Conservation (phyloP, 2,329 filamentous ascomycete species). For the Coniochaeta sp. region DNA sequence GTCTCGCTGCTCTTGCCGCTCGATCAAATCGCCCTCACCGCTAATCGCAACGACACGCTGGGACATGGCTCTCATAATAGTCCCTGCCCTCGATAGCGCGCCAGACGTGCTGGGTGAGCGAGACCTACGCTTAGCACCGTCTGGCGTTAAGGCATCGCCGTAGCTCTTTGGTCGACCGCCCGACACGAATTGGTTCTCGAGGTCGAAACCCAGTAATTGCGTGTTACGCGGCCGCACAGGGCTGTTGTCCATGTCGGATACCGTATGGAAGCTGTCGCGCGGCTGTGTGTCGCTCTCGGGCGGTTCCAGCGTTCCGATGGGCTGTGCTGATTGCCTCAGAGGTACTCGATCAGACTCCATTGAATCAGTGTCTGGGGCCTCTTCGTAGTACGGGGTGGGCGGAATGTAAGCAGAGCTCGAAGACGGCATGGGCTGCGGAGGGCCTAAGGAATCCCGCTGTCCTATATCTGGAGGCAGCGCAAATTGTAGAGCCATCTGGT, state of each 20-base stretch:
- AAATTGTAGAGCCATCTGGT: conserved; percentile 43
- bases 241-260: conserved; percentile 48
- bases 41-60: conserved; percentile 97
- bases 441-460: conserved; percentile 19
- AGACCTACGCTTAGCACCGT: conserved; percentile 43
- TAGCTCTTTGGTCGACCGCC: conserved; percentile 46
- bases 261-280: conserved; percentile 50
- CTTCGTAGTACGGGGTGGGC: conserved; percentile 33
- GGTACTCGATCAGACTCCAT: conserved; percentile 52
- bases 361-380: conserved; percentile 29
- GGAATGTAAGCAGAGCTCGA: conserved; percentile 18
- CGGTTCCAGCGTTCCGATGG: conserved; percentile 41
- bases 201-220: conserved; percentile 45
- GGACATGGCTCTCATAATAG: conserved; percentile 80
- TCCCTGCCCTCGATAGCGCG: conserved; percentile 62
- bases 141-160: conserved; percentile 47
- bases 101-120: conserved; percentile 56
- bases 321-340: conserved; percentile 46
- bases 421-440: conserved; percentile 12
- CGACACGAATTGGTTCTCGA: conserved; percentile 50
- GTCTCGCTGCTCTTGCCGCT: conserved; percentile 53
- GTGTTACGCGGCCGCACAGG: conserved; percentile 38
- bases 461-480: conserved; percentile 46
- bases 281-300: conserved; percentile 29
- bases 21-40: conserved; percentile 79